These are phyloP conservation scores for Pyrenula aspistea DNA, from an alignment of 495 filamentous ascomycete species.

Conservation along the genomic window DNA sequence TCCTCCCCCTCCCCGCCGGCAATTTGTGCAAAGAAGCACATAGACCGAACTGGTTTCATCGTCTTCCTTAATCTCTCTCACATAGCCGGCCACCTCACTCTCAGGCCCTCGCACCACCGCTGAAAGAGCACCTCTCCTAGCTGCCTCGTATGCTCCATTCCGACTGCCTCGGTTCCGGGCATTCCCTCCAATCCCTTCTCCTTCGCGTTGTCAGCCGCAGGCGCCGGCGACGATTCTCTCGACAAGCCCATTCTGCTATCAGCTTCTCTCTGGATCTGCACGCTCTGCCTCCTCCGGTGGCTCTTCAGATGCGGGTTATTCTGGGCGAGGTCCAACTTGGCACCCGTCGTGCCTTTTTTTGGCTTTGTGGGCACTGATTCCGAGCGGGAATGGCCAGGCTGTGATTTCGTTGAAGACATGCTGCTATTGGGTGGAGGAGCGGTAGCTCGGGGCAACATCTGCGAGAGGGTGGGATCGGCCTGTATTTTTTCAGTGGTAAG, in stretches of 20 bases:
- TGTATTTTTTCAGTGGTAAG: constrained; percentile 47
- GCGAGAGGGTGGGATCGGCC: neutral
- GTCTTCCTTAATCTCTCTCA: neutral
- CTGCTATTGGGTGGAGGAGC: neutral
- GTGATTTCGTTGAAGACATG: neutral
- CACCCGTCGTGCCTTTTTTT: constrained; percentile 10
- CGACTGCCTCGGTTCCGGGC: constrained; percentile 33
- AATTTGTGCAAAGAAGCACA: too few relatives aligned
- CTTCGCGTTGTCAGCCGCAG: constrained; percentile 23
- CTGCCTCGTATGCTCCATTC: constrained; percentile 86
- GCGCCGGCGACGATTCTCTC: constrained; percentile 14
- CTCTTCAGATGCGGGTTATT: constrained; percentile 78
- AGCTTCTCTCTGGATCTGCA: constrained; percentile 26
- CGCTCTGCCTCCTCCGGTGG: constrained; percentile 58
- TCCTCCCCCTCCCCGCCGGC: too few relatives aligned
- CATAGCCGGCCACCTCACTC: constrained; percentile 50
- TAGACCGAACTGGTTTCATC: too few relatives aligned
- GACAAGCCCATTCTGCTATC: constrained; percentile 23
- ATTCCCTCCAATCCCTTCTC: constrained; percentile 17
- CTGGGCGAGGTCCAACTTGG: constrained; percentile 64
- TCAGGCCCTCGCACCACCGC: constrained; percentile 78
- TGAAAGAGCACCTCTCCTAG: constrained; percentile 82
- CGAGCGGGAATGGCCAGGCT: neutral
- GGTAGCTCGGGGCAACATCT: neutral
- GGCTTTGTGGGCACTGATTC: constrained; percentile 19